Conservation (phyloP, 208 protist species). For the Angomonas desouzai region DNA sequence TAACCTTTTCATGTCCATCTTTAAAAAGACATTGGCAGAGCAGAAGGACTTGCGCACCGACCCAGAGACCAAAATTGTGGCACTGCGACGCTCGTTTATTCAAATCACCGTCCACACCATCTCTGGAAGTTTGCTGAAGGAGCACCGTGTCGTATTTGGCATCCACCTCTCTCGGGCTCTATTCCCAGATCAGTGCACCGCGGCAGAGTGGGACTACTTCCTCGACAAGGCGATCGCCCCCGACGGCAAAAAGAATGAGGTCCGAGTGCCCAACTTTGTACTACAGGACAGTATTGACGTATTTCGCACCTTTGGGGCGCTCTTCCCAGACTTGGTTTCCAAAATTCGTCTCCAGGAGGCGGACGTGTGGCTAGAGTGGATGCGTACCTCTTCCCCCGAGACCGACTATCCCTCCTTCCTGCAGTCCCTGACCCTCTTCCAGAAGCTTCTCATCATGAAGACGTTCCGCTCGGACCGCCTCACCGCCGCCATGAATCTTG, state of each 20-base stretch:
- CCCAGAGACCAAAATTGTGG: constrained; percentile 81
- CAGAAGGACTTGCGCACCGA: constrained; percentile 76
- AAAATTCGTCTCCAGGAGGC: constrained; percentile 83
- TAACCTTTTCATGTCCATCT: constrained; percentile 87
- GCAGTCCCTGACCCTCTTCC: constrained; percentile 91
- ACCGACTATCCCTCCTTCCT: constrained; percentile 78
- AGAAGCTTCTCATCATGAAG: constrained; percentile 94
- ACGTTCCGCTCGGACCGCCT: constrained; percentile 95
- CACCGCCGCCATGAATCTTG: constrained; percentile 87
- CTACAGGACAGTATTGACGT: constrained; percentile 76
- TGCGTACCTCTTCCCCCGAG: constrained; percentile 83
- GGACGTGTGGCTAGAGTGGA: constrained; percentile 92
- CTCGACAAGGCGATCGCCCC: constrained; percentile 53
- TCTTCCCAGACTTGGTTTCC: constrained; percentile 65
- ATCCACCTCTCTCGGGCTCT: constrained; percentile 92
- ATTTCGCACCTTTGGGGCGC: constrained; percentile 68
- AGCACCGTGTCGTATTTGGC: constrained; percentile 94
- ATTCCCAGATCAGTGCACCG: constrained; percentile 45
- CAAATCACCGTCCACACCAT: constrained; percentile 78
- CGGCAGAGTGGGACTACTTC: constrained; percentile 94
- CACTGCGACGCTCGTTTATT: constrained; percentile 77
- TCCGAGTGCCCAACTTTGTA: constrained; percentile 86
- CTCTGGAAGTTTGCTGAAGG: constrained; percentile 92
- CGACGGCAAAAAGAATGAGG: constrained; percentile 57
- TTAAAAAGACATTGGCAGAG: constrained; percentile 51